Evolutionary conservation across 441 rosid species (phyloP), one percentile per base, ranked within the genome.

Genomic region (Brassica balearica): DNA sequence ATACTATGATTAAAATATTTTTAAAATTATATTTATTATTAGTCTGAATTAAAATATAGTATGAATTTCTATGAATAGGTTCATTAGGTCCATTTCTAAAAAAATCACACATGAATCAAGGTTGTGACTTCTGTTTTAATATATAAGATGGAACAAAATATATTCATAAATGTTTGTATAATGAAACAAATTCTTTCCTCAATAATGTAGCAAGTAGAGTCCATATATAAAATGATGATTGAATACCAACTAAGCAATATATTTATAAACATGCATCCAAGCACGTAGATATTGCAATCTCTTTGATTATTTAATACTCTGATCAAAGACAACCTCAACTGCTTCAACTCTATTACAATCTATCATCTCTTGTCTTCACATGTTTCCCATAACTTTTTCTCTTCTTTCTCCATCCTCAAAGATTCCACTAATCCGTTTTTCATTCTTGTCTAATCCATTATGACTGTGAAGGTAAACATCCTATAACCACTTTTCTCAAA

Each of bases 381-480:
- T 70, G 73, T 51, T 69, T 32, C 56, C 22, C 6, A 69, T 41
- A 79, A 53, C 66, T 17, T 51, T 62, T 56, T 20, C 15, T 65
- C 72, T 76, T 43, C 46, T n/a, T 65, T 75, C 34, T 75, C 41
- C 48, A 75, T 75, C 7, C 65, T 75, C 43, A 53, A 58, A 34
- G 48, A 22, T 36, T 68, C 20, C 62, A 38, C 25, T 74, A 64
- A 65, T 69, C 36, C 55, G 53, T 0, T 53, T 79, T 38, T 38
- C 29, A 58, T 27, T 61, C 73, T 69, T 64, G 60, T 32, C 55
- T 69, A 56, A 68, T 56, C 60, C 46, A 80, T 65, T 69, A 80
- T 80, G 82, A 70, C 79, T 65, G 79, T 80, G 9, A 80, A 80
- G 82, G 82, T 80, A 74, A 74, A 43, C 76, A 32, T 56, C 66